These are phyloP conservation scores for Lathyrus aphaca DNA, from an alignment of 306 rosid species.

Conservation along the genomic window DNA sequence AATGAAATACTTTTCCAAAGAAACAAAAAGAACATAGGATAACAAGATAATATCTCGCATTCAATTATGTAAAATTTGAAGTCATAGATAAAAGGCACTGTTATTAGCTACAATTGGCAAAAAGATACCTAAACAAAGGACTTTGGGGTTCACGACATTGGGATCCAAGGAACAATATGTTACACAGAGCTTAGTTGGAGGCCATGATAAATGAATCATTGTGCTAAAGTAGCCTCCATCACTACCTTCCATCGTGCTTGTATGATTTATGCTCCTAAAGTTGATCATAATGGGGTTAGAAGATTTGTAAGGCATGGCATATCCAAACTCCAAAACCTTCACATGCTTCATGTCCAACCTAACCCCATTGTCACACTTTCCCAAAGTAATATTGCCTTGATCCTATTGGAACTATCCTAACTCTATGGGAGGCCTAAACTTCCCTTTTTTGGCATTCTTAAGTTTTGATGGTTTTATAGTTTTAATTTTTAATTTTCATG, in stretches of 20 bases:
- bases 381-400: slow-evolving; percentile 30
- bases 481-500: slow-evolving; percentile 3
- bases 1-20: slow-evolving; percentile 31
- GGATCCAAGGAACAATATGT: slow-evolving; percentile 56
- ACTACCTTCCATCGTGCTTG: slow-evolving; percentile 46
- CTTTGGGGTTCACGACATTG: slow-evolving; percentile 49
- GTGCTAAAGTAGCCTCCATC: slow-evolving; percentile 51
- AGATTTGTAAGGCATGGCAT: slow-evolving; percentile 22
- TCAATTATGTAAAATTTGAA: slow-evolving; percentile 36
- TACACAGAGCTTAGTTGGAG: slow-evolving; percentile 56
- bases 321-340: slow-evolving; percentile 38
- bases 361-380: slow-evolving; percentile 31
- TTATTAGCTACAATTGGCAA: slow-evolving; percentile 51
- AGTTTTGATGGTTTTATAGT: slow-evolving; percentile 3
- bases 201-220: slow-evolving; percentile 57
- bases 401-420: slow-evolving; percentile 23
- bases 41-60: slow-evolving; percentile 36
- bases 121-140: slow-evolving; percentile 41
- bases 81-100: slow-evolving; percentile 22
- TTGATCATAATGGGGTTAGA: slow-evolving; percentile 41
- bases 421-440: slow-evolving; percentile 5
- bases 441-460: slow-evolving; percentile 19
- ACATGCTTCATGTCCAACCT: slow-evolving; percentile 42
- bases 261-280: slow-evolving; percentile 35
- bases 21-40: slow-evolving; percentile 46